Evolutionary conservation across 2,329 filamentous ascomycete genomes (phyloP).

Genomic region (Arthrobotrys sinensis): DNA sequence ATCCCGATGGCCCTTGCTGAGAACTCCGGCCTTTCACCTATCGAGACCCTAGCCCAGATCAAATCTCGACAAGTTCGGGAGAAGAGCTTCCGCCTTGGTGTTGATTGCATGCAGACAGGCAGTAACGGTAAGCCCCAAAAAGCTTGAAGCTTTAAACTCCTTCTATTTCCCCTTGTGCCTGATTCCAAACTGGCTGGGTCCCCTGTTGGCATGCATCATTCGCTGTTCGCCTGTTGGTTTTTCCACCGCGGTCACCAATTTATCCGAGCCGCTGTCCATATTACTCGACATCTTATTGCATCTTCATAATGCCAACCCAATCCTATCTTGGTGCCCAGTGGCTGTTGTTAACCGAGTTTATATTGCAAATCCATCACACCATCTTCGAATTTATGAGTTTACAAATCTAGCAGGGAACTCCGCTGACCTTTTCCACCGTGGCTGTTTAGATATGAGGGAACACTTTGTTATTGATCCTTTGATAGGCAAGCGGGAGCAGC

Average conservation of each 20-base stretch:
- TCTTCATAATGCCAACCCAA: conserved; percentile 43
- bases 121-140: conserved; percentile 77
- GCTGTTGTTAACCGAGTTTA: conserved; percentile 40
- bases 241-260: conserved; percentile 51
- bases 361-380: conserved; percentile 52
- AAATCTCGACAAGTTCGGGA: conserved; percentile 97
- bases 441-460: conserved; percentile 83
- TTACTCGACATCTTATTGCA: conserved; percentile 56
- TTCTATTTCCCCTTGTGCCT: conserved; percentile 53
- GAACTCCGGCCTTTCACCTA: conserved; percentile 96
- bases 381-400: conserved; percentile 36
- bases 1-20: conserved; percentile 96
- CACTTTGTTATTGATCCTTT: conserved; percentile 98
- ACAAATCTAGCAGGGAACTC: conserved; percentile 18
- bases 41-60: conserved; percentile 92
- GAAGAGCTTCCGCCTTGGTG: conserved; percentile 83
- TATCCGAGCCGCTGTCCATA: conserved; percentile 61
- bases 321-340: conserved; percentile 25
- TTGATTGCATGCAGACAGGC: conserved; percentile 97
- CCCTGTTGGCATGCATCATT: conserved; percentile 39
- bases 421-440: conserved; percentile 65
- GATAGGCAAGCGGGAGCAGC: conserved; percentile 97
- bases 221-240: conserved; percentile 61
- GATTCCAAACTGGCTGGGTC: conserved; percentile 45
- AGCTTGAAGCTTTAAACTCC: conserved; percentile 33